These are phyloP conservation scores for Aegilops speltoides DNA, from an alignment of 176 grass and related monocot species.

Conservation along the genomic window DNA sequence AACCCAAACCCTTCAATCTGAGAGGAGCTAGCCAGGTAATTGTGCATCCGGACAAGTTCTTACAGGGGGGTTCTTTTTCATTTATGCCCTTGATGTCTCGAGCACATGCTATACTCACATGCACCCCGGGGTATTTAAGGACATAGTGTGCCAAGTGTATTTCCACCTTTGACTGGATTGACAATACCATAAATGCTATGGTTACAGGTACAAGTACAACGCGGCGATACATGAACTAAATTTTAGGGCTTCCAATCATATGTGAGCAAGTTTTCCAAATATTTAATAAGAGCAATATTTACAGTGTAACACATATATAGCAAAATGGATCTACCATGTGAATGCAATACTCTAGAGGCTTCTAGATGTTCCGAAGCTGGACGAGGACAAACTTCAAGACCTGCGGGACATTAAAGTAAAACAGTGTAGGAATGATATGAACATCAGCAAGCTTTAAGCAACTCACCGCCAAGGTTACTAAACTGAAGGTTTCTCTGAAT, in stretches of 20 bases:
- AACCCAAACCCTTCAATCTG: not conserved
- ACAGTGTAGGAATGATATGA: slow-evolving; percentile 5
- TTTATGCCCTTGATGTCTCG: not conserved
- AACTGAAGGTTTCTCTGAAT: slow-evolving; percentile 95
- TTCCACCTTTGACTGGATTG: slow-evolving; percentile 7
- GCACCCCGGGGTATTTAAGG: not conserved
- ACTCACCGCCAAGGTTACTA: slow-evolving; percentile 83
- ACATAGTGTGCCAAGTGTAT: not conserved
- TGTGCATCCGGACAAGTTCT: not conserved
- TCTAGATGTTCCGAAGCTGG: slow-evolving; percentile 65
- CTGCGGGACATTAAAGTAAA: slow-evolving; percentile 50
- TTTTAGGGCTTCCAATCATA: not conserved
- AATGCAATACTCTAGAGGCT: slow-evolving; percentile 68
- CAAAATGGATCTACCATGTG: slow-evolving; percentile 59
- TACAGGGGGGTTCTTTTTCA: not conserved
- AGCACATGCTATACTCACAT: not conserved
- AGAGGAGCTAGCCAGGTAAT: not conserved
- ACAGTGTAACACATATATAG: not conserved
- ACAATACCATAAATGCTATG: not conserved
- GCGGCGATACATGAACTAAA: not conserved
- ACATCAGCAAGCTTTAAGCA: slow-evolving; percentile 18
- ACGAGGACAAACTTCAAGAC: slow-evolving; percentile 75
- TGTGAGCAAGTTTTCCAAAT: not conserved
- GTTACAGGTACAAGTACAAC: slow-evolving; percentile 26
- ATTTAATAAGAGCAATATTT: slow-evolving; percentile 8